Conservation (phyloP, 306 rosid species). For the Ormosia semicastrata region DNA sequence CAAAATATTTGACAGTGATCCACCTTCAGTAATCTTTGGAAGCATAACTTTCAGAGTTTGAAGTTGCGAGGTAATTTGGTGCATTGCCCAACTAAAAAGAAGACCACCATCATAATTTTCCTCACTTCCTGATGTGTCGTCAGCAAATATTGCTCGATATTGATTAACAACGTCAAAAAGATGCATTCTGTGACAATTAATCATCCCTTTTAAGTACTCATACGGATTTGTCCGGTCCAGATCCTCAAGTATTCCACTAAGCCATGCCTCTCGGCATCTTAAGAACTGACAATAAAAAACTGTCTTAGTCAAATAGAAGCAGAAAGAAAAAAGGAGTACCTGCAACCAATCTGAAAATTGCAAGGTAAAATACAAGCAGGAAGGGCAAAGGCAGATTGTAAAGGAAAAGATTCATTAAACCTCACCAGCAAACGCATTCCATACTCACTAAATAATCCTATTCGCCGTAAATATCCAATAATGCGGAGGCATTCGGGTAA, state of each 20-base stretch:
- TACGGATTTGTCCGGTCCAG: constrained; percentile 85
- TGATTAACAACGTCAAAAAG: constrained; percentile 98
- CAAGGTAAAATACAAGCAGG: constrained; percentile 18
- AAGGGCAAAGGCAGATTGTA: not conserved
- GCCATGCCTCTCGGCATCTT: constrained; percentile 98
- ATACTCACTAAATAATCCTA: constrained; percentile 91
- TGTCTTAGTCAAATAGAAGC: constrained; percentile 27
- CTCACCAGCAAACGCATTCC: constrained; percentile 97
- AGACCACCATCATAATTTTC: constrained; percentile 97
- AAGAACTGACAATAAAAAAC: constrained; percentile 62
- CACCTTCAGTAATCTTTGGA: constrained; percentile 95
- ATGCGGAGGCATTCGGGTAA: constrained; percentile 95
- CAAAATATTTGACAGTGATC: constrained; percentile 88
- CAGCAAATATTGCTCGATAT: constrained; percentile 96
- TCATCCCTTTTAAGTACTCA: constrained; percentile 89
- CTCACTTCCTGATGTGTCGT: constrained; percentile 96
- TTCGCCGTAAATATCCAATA: constrained; percentile 88
- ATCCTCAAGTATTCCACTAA: constrained; percentile 92
- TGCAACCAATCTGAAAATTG: constrained; percentile 15
- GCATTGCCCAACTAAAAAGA: constrained; percentile 99
- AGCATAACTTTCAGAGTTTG: constrained; percentile 82
- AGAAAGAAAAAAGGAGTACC: not conserved
- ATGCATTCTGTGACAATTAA: constrained; percentile 93
- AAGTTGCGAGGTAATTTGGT: constrained; percentile 84
- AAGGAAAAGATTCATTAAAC: not conserved